Evolutionary conservation across 192 early-diverging fungal species (phyloP).

Genomic region (Umbelopsis sp.): DNA sequence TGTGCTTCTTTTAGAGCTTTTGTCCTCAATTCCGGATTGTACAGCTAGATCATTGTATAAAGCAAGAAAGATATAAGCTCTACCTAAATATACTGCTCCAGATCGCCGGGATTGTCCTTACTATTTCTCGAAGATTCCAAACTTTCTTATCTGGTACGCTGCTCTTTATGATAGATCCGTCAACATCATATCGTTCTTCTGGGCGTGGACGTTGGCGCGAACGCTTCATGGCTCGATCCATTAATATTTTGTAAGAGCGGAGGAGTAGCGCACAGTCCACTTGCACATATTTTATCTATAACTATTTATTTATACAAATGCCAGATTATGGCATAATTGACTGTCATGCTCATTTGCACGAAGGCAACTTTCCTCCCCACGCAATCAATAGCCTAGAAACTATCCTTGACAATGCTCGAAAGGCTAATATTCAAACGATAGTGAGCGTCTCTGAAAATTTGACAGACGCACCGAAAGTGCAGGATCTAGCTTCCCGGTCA

Average conservation of each 20-base stretch:
- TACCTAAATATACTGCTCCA: neutral
- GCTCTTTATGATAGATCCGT: neutral
- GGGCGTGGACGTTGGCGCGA: neutral
- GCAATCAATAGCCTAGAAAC: conserved; percentile 16
- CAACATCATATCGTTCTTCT: conserved; percentile 15
- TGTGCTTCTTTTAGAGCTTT: conserved; percentile 33
- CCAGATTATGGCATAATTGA: conserved; percentile 41
- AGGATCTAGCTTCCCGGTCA: conserved; percentile 29
- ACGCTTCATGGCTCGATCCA: neutral
- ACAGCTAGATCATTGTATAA: conserved; percentile 8
- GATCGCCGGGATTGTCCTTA: conserved; percentile 13
- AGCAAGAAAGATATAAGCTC: too few relatives aligned
- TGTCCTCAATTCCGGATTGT: conserved; percentile 5
- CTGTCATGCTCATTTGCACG: conserved; percentile 56
- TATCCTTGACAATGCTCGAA: conserved; percentile 39
- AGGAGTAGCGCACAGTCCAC: too few relatives aligned
- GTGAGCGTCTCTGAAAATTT: conserved; percentile 57
- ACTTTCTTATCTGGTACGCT: neutral
- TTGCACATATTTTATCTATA: too few relatives aligned
- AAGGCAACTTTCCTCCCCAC: conserved; percentile 37
- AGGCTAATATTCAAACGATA: conserved; percentile 41
- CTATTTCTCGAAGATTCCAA: conserved; percentile 40
- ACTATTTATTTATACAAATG: neutral
- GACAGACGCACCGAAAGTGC: conserved; percentile 48
- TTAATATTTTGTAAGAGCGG: neutral